A percentile compares a stretch with the other conserved stretches of the same genome.
Evolutionary conservation across 257 asterid species (phyloP).

Genomic region (Linaria vulgaris): DNA sequence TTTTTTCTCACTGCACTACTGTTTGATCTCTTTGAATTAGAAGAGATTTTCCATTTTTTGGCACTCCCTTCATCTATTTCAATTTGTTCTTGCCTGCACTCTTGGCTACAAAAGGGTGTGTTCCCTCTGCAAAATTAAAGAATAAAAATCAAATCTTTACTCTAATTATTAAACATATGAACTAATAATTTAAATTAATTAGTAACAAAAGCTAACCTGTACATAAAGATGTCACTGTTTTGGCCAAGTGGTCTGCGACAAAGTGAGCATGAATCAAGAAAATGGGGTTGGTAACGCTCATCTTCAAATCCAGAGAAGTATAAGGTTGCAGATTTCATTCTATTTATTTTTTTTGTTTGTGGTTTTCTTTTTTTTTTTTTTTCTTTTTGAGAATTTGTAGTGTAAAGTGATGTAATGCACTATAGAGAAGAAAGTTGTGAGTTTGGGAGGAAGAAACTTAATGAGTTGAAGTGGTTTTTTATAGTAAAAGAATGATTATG

Average conservation of each 20-base stretch:
- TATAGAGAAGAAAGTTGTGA: constrained; percentile 17
- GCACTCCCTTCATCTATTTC: constrained; percentile 55
- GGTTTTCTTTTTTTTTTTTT: no score
- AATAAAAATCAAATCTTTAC: not conserved
- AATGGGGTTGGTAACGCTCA: constrained; percentile 45
- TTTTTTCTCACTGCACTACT: constrained; percentile 36
- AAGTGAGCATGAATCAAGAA: constrained; percentile 58
- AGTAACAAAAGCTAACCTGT: constrained; percentile 57
- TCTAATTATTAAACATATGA: not conserved
- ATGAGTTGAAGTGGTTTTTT: constrained; percentile 23
- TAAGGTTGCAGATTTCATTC: constrained; percentile 36
- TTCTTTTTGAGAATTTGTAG: no score
- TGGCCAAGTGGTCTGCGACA: constrained; percentile 45
- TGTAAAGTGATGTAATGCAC: no score
- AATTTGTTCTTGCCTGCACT: constrained; percentile 62
- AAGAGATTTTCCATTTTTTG: constrained; percentile 39
- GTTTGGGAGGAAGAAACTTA: constrained; percentile 23
- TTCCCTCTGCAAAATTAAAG: constrained; percentile 46
- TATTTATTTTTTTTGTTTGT: no score
- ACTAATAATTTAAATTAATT: no score
- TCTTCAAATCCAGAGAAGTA: constrained; percentile 32
- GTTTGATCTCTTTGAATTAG: constrained; percentile 52
- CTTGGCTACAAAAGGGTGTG: constrained; percentile 66
- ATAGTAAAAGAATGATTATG: constrained; percentile 10
- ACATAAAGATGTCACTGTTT: constrained; percentile 56